Conservation (phyloP, 164 flowering plant genomes). For the Platanus orientalis region DNA sequence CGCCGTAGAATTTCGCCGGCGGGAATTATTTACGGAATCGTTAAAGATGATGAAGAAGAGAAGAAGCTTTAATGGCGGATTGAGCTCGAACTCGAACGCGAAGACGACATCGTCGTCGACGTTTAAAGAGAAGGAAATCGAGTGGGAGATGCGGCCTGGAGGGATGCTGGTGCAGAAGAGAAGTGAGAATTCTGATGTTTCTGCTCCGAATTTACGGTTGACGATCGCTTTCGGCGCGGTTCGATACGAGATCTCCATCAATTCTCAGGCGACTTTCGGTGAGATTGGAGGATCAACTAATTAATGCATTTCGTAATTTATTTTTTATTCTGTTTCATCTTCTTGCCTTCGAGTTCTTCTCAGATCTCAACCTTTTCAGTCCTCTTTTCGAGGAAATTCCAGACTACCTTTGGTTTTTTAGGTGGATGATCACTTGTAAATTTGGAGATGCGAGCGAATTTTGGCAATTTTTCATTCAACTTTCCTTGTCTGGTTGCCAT, state of each 20-base stretch:
- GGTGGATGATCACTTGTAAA: no score
- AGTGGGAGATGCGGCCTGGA: conserved; percentile 71
- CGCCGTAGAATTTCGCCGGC: not conserved
- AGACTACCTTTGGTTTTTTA: no score
- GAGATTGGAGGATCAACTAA: conserved; percentile 8
- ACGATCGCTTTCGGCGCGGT: conserved; percentile 43
- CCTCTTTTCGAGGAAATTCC: no score
- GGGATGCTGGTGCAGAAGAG: conserved; percentile 76
- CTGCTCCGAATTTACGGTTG: conserved; percentile 28
- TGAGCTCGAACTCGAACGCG: conserved; percentile 13
- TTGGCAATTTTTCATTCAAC: not conserved
- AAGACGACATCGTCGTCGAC: conserved; percentile 4
- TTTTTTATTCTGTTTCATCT: no score
- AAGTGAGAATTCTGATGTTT: conserved; percentile 13
- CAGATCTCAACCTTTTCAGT: no score
- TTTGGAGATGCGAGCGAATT: no score
- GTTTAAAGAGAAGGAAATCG: conserved; percentile 22
- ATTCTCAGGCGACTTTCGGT: conserved; percentile 64
- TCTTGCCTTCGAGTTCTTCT: no score
- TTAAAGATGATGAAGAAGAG: conserved; percentile 24
- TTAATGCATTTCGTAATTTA: no score
- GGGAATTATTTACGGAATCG: not conserved
- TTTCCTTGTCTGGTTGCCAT: no score
- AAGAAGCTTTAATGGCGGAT: conserved; percentile 15
- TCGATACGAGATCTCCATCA: conserved; percentile 46